These are phyloP conservation scores for Ganoderma resinaceum DNA, from an alignment of 1,284 basidiomycete genomes.

Conservation along the genomic window DNA sequence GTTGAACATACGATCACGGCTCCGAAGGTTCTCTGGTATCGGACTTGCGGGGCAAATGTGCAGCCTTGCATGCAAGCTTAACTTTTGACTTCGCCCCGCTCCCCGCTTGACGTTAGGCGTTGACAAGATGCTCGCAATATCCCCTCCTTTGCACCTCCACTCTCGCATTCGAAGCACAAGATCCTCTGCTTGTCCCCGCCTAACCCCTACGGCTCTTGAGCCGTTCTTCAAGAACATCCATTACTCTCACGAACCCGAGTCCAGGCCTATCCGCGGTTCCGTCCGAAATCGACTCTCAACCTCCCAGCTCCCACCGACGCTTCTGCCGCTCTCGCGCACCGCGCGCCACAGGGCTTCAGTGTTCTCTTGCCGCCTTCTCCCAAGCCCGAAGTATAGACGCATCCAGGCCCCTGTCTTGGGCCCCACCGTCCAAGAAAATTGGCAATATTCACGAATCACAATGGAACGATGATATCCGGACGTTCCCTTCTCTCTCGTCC, in stretches of 20 bases:
- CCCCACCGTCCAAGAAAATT: neutral
- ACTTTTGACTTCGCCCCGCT: neutral
- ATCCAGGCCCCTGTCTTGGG: neutral
- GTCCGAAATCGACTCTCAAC: slow-evolving; percentile 1
- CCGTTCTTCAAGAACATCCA: neutral
- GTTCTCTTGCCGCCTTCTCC: slow-evolving; percentile 2
- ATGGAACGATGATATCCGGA: neutral
- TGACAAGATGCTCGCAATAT: slow-evolving; percentile 7
- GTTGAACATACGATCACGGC: neutral
- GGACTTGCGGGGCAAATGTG: neutral
- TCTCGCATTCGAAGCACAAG: neutral
- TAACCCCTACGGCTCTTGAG: neutral
- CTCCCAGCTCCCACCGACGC: slow-evolving; percentile 1
- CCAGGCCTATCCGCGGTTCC: neutral
- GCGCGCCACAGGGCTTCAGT: neutral
- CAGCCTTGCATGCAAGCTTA: neutral
- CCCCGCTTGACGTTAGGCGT: neutral
- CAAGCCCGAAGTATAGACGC: neutral
- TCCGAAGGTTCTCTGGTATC: neutral
- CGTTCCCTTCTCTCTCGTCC: neutral
- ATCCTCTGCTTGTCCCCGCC: neutral
- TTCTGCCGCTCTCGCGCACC: neutral
- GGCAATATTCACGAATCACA: neutral
- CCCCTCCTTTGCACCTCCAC: neutral
- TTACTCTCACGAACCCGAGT: neutral